Evolutionary conservation across 345 rosid species (phyloP).

Genomic region (Lumnitzera racemosa): DNA sequence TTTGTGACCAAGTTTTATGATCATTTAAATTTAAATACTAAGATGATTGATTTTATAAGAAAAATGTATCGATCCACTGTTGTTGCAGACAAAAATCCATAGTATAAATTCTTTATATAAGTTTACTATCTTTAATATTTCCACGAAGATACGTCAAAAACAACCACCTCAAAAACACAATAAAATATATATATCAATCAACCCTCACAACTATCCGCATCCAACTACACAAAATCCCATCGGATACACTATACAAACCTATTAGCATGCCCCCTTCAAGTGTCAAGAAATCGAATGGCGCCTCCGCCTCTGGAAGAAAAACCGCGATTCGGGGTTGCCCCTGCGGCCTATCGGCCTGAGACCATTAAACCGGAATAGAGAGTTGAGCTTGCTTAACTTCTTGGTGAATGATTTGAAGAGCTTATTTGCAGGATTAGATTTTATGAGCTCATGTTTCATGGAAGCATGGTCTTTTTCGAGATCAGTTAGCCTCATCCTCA

Average conservation of each 20-base stretch:
- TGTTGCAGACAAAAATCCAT: too few species aligned
- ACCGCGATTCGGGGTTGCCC: slow-evolving; percentile 50
- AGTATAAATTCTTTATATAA: too few species aligned
- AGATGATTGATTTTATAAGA: too few species aligned
- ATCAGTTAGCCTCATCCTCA: slow-evolving; percentile 98
- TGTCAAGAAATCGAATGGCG: slow-evolving; percentile 76
- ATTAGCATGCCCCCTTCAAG: slow-evolving; percentile 13
- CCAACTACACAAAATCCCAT: slow-evolving; percentile 6
- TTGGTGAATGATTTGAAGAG: slow-evolving; percentile 71
- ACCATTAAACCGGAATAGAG: slow-evolving; percentile 55
- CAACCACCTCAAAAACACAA: neutral
- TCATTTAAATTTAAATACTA: too few species aligned
- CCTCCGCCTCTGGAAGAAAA: slow-evolving; percentile 66
- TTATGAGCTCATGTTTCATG: slow-evolving; percentile 83
- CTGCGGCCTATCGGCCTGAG: slow-evolving; percentile 47
- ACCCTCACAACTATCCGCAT: neutral
- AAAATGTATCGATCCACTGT: too few species aligned
- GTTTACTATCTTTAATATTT: too few species aligned
- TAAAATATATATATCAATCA: neutral
- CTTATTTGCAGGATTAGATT: slow-evolving; percentile 61
- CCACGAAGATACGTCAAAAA: neutral
- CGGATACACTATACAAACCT: slow-evolving; percentile 24
- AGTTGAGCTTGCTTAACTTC: slow-evolving; percentile 70
- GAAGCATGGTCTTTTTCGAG: slow-evolving; percentile 89
- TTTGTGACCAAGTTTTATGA: too few species aligned